A percentile compares a stretch with the other conserved stretches of the same genome.
These are phyloP conservation scores for Clarireedia homoeocarpa DNA, from an alignment of 2,329 filamentous ascomycete genomes.

Conservation along the genomic window DNA sequence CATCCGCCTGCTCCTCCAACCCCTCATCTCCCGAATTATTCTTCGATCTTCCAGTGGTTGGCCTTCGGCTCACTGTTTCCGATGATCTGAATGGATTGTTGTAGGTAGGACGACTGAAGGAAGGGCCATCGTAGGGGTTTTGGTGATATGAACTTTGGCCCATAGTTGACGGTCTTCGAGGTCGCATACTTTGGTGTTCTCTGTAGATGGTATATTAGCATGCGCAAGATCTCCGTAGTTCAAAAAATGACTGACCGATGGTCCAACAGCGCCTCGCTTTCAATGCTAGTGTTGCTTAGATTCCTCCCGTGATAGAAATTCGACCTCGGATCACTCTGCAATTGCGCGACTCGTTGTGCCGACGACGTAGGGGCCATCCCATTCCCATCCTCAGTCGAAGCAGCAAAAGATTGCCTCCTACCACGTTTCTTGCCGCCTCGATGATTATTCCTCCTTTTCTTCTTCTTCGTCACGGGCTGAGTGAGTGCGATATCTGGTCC, in stretches of 20 bases:
- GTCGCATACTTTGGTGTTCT: slow-evolving; percentile 45
- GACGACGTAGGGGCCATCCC: slow-evolving; percentile 29
- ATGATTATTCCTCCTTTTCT: slow-evolving; percentile 70
- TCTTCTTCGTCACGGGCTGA: slow-evolving; percentile 38
- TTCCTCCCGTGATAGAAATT: slow-evolving; percentile 49
- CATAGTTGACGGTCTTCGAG: slow-evolving; percentile 48
- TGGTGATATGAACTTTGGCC: slow-evolving; percentile 29
- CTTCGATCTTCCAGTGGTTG: slow-evolving; percentile 27
- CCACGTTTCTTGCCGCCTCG: slow-evolving; percentile 67
- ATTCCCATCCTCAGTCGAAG: slow-evolving; percentile 43
- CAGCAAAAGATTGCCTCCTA: slow-evolving; percentile 74
- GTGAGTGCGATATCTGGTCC: slow-evolving; percentile 11
- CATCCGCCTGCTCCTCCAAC: slow-evolving; percentile 39
- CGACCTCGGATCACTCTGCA: slow-evolving; percentile 22
- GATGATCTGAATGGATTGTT: slow-evolving; percentile 26
- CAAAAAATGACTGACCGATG: slow-evolving; percentile 54
- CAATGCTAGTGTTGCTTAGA: slow-evolving; percentile 76
- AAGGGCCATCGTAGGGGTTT: slow-evolving; percentile 29
- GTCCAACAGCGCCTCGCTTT: slow-evolving; percentile 81
- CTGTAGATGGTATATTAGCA: slow-evolving; percentile 20
- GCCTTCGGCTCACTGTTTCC: slow-evolving; percentile 18
- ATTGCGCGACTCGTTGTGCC: slow-evolving; percentile 27
- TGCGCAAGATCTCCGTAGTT: slow-evolving; percentile 3
- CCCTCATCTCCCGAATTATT: slow-evolving; percentile 39
- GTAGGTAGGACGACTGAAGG: slow-evolving; percentile 28